Evolutionary conservation across 1,284 basidiomycete genomes (phyloP), one percentile per base, ranked within the genome.

Genomic region (Wallemia mellicola): DNA sequence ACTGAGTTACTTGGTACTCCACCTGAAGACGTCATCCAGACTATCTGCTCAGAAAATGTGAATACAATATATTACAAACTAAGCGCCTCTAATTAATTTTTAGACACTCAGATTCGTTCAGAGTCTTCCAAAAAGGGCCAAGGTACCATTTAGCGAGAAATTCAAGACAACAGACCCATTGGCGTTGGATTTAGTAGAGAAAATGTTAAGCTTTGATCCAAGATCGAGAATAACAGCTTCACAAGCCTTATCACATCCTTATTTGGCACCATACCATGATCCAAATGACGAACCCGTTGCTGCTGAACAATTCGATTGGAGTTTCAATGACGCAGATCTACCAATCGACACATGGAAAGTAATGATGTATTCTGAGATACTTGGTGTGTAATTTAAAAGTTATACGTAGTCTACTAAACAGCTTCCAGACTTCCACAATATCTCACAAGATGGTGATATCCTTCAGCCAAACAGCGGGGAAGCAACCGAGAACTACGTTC

Each of bases 331-430:
- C 65, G 94, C 94, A n/a, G 92, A 99, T 69, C 75, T 99, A 56
- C 94, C 94, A 0, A 86, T 98, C 26, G 92, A 98, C 69, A 95
- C 88, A 2, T 98, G 92, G 92, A 96, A 95, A 73, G 92, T 96
- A 66, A 70, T 70, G 69, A 70, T 70, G 69, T 70, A 70, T 65
- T 68, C 67, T 27, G 69, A 70, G 61, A 70, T 70, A 48, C 65
- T 70, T 61, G 68, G 69, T 63, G 15, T n/a, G 61, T 57, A 3
- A 3, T 3, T 57, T 7, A 17, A 48, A n/a, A n/a, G 3, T 3
- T 48, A 48, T n/a, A 17, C 19, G n/a, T 5, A n/a, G 14, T 48
- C 5, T 5, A 11, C 19, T 11, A 15, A 3, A 11, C 5, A 5
- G 3, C 38, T 48, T n/a, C 19, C 38, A 48, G 38, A 48, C 38